These are phyloP conservation scores for Eutypella sp. DNA, from an alignment of 2,329 filamentous ascomycete genomes.

Conservation along the genomic window DNA sequence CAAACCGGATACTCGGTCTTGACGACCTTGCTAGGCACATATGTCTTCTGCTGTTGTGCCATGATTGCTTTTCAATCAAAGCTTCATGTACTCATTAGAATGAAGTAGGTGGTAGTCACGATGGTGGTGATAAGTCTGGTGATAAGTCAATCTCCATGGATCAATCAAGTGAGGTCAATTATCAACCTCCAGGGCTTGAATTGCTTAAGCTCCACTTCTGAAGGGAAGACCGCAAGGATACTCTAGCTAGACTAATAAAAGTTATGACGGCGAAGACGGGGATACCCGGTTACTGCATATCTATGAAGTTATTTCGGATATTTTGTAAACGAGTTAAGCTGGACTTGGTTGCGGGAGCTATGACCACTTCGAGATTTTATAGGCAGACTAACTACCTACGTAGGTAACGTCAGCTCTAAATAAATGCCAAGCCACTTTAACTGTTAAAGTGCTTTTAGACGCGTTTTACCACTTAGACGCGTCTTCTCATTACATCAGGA, in stretches of 20 bases:
- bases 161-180: conserved; percentile 13
- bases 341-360: conserved; percentile 4
- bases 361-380: conserved; percentile 7
- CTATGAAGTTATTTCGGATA: too few relatives aligned
- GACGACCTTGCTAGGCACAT: conserved; percentile 72
- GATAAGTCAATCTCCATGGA: neutral
- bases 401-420: too few relatives aligned
- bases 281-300: too few relatives aligned
- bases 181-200: conserved; percentile 11
- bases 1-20: conserved; percentile 83
- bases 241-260: too few relatives aligned
- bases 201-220: neutral
- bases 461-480: conserved; percentile 11
- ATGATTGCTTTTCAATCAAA: conserved; percentile 33
- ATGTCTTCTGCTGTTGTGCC: conserved; percentile 36
- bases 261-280: too few relatives aligned
- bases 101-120: too few relatives aligned
- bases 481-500: conserved; percentile 6
- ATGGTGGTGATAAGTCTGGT: neutral
- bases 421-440: conserved; percentile 1
- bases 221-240: too few relatives aligned
- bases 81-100: too few relatives aligned
- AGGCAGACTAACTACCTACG: conserved; percentile 2
- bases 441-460: conserved; percentile 11
- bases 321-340: neutral